Conservation (phyloP, 192 early-diverging fungal genomes). For the Podila verticillata region DNA sequence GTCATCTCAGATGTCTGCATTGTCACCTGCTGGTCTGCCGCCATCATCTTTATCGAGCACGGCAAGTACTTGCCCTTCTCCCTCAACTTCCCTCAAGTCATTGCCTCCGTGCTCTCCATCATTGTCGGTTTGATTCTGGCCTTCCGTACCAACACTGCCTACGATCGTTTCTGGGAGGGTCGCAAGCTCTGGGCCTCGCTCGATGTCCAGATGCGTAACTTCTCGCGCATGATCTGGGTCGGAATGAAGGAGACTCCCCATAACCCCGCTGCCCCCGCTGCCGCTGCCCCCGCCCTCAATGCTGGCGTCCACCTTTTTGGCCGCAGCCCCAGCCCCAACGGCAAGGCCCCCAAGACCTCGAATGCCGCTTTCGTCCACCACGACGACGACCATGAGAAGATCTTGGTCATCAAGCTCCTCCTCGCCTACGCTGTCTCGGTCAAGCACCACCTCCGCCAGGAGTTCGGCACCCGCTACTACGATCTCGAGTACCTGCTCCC, state of each 20-base stretch:
- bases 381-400: constrained; percentile 64
- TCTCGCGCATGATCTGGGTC: constrained; percentile 73
- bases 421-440: constrained; percentile 65
- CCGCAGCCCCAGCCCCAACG: constrained; percentile 7
- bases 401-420: constrained; percentile 59
- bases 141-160: constrained; percentile 85
- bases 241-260: constrained; percentile 49
- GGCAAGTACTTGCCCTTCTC: not conserved
- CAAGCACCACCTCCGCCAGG: constrained; percentile 71
- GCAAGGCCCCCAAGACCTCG: constrained; percentile 10
- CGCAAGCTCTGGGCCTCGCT: constrained; percentile 82
- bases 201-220: constrained; percentile 71
- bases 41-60: constrained; percentile 13
- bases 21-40: constrained; percentile 18
- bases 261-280: not conserved
- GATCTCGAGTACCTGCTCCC: constrained; percentile 64
- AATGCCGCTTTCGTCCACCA: constrained; percentile 17
- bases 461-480: constrained; percentile 65
- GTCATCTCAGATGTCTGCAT: constrained; percentile 29
- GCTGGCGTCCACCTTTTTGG: constrained; percentile 28
- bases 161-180: constrained; percentile 86
- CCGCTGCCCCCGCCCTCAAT: not conserved
- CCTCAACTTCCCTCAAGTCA: constrained; percentile 31
- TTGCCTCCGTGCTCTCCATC: constrained; percentile 52
- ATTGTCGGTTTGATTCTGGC: constrained; percentile 78